Evolutionary conservation across 345 rosid genomes (phyloP).

Genomic region (Eutrema heterophyllum): DNA sequence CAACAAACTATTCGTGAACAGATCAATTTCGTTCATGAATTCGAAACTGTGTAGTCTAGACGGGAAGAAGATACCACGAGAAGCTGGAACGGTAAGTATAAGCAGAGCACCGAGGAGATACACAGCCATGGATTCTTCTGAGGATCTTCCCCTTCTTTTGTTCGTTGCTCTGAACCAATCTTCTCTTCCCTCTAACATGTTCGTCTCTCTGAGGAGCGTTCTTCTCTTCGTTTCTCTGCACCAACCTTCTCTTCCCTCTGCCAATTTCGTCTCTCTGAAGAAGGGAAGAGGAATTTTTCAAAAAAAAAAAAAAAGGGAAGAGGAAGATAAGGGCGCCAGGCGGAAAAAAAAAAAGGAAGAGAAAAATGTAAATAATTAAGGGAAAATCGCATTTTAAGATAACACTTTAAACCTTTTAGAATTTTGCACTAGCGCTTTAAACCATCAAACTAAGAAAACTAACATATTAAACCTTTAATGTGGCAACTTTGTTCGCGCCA

Average conservation of each 20-base stretch:
- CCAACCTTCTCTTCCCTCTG: conserved; percentile 21
- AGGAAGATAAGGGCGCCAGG: no score
- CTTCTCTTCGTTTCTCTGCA: conserved; percentile 12
- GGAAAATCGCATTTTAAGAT: no score
- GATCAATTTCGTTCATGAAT: background rate
- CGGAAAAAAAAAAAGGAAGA: no score
- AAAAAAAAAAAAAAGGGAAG: no score
- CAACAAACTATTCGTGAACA: background rate
- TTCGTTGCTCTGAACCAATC: conserved; percentile 9
- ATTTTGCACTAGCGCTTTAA: no score
- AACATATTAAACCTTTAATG: no score
- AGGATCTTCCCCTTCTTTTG: conserved; percentile 48
- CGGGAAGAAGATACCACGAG: conserved; percentile 46
- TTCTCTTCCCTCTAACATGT: conserved; percentile 11
- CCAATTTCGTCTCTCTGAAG: conserved; percentile 28
- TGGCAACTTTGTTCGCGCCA: no score
- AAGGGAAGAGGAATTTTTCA: no score
- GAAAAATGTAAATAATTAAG: no score
- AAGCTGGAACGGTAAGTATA: conserved; percentile 37
- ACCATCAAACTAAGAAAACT: no score
- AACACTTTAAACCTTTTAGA: no score
- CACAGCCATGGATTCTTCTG: conserved; percentile 67
- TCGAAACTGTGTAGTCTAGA: background rate
- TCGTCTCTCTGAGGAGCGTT: conserved; percentile 9
- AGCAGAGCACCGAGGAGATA: conserved; percentile 60